Evolutionary conservation across 2,329 filamentous ascomycete species (phyloP).

Genomic region (Cladosporium sp.): DNA sequence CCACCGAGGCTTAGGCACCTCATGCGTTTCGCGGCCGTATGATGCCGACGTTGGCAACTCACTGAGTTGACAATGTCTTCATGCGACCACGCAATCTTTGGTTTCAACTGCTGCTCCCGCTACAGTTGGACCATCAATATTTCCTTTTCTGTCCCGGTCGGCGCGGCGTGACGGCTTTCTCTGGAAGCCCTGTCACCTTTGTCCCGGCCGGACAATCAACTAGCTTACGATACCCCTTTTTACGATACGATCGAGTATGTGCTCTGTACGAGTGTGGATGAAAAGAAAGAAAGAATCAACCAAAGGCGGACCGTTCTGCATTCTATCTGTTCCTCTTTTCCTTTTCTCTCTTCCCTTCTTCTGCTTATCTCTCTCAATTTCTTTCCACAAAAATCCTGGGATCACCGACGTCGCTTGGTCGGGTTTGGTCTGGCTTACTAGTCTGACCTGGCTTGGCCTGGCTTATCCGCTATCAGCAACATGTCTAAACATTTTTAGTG

Average conservation of each 20-base stretch:
- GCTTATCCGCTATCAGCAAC: too few species aligned
- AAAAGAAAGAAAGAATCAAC: not conserved
- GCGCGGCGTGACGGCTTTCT: not conserved
- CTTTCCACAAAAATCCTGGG: too few species aligned
- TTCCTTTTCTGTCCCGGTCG: slow-evolving; percentile 10
- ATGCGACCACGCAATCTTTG: too few species aligned
- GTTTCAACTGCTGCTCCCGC: not conserved
- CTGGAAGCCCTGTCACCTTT: not conserved
- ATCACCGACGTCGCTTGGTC: too few species aligned
- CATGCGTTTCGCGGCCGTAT: slow-evolving; percentile 6
- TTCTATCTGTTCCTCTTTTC: not conserved
- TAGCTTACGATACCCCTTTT: slow-evolving; percentile 14
- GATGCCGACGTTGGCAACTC: slow-evolving; percentile 3
- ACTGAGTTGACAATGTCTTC: not conserved
- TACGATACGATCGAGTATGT: slow-evolving; percentile 8
- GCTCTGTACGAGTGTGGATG: not conserved
- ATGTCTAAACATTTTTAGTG: too few species aligned
- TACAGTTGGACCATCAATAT: not conserved
- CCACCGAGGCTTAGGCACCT: slow-evolving; percentile 27
- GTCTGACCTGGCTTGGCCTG: too few species aligned
- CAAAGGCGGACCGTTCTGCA: not conserved
- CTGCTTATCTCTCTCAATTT: too few species aligned
- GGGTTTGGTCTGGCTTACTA: too few species aligned
- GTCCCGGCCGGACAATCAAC: slow-evolving; percentile 7
- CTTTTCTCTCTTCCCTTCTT: too few species aligned